Evolutionary conservation across 345 rosid genomes (phyloP).

Genomic region (Nephelium lappaceum): DNA sequence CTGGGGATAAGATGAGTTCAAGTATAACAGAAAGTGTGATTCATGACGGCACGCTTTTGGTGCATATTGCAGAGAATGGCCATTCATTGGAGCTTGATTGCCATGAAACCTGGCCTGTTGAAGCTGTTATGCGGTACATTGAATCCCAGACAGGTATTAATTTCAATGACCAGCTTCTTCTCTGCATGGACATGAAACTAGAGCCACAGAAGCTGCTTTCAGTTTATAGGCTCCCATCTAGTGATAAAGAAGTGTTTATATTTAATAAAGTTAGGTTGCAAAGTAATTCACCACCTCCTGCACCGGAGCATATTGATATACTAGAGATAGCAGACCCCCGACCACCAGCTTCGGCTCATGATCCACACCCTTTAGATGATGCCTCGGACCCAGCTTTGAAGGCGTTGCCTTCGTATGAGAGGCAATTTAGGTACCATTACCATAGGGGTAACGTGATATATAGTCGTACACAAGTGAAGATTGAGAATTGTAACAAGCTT

Average conservation of each 20-base stretch:
- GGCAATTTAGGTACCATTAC: slow-evolving; percentile 80
- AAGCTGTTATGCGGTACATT: slow-evolving; percentile 67
- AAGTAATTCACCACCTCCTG: slow-evolving; percentile 59
- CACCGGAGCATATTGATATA: slow-evolving; percentile 58
- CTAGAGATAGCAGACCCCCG: slow-evolving; percentile 62
- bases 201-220: slow-evolving; percentile 79
- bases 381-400: slow-evolving; percentile 90
- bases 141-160: slow-evolving; percentile 58
- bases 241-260: slow-evolving; percentile 69
- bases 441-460: slow-evolving; percentile 61
- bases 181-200: slow-evolving; percentile 78
- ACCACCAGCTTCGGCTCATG: slow-evolving; percentile 44
- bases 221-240: slow-evolving; percentile 74
- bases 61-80: slow-evolving; percentile 90
- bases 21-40: slow-evolving; percentile 51
- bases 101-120: slow-evolving; percentile 66
- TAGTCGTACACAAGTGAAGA: slow-evolving; percentile 54
- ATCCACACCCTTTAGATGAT: slow-evolving; percentile 85
- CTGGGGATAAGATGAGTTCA: slow-evolving; percentile 65
- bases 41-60: slow-evolving; percentile 70
- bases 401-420: slow-evolving; percentile 91
- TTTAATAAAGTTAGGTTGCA: slow-evolving; percentile 81
- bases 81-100: slow-evolving; percentile 73
- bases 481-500: slow-evolving; percentile 66
- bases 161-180: slow-evolving; percentile 81